Evolutionary conservation across 2,329 filamentous ascomycete species (phyloP).

Genomic region (Drechslerella dactyloides): DNA sequence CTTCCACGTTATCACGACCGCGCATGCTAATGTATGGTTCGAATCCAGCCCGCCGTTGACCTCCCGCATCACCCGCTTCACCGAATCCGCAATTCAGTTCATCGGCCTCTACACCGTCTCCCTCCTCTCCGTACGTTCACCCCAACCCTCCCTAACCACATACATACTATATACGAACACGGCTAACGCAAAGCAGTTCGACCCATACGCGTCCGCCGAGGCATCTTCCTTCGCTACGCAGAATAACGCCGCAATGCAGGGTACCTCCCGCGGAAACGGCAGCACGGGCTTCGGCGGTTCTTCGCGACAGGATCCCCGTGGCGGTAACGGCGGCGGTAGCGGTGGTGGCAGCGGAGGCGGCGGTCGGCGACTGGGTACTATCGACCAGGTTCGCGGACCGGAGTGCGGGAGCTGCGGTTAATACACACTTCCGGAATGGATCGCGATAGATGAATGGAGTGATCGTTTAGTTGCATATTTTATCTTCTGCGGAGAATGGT

Average conservation of each 20-base stretch:
- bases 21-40: not conserved
- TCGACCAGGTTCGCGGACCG: slow-evolving; percentile 35
- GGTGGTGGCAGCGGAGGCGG: slow-evolving; percentile 25
- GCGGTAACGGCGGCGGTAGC: slow-evolving; percentile 12
- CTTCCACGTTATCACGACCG: no score
- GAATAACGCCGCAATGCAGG: slow-evolving; percentile 40
- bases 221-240: slow-evolving; percentile 42
- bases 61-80: slow-evolving; percentile 37
- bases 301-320: no score
- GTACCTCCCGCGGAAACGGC: slow-evolving; percentile 13
- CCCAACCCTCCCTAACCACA: not conserved
- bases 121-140: slow-evolving; percentile 40
- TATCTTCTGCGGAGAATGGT: no score
- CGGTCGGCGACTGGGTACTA: slow-evolving; percentile 27
- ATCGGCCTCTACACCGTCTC: slow-evolving; percentile 43
- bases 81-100: slow-evolving; percentile 45
- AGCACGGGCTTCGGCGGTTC: slow-evolving; percentile 7
- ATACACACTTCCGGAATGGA: no score
- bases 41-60: slow-evolving; percentile 39
- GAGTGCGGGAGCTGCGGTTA: slow-evolving; percentile 39
- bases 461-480: no score
- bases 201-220: slow-evolving; percentile 40
- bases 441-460: no score
- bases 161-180: not conserved
- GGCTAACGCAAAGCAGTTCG: slow-evolving; percentile 37